Base-by-base conservation (phyloP, 805 yeast species). In the Metschnikowia anglica region DNA sequence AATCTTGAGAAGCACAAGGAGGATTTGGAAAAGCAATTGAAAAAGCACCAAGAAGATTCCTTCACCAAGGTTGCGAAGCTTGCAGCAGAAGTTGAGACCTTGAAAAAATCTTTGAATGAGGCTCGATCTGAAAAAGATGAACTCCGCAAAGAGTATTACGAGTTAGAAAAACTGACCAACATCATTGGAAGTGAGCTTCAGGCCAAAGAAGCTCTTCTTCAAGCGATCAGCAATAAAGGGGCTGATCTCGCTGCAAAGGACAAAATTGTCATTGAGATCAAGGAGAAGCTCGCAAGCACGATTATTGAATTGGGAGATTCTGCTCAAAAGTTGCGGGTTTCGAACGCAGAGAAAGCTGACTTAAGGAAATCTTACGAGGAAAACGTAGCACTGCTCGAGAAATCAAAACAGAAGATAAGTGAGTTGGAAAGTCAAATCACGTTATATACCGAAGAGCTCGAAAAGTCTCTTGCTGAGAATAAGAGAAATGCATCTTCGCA, bases 171-270 rank as follows among this genome's bases (percentile, higher is more conserved):
- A 20, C 52, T 44, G 52, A 44, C 49, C 16, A 49, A 49, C 25
- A 36, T 42, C 8, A 45, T 49, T 27, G 48, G 51, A 13, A 49
- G 53, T 19, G 53, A 49, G 13, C 49, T 49, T 20, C 48, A 49
- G 35, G 53, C 53, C 13, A 49, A 51, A 33, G 53, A 49, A 11
- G 52, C 53, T 4, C 43, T 49, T 38, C 45, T 48, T 6, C 51
- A 47, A 23, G 55, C 53, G 4, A 48, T 51, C 29, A 44, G 43
- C 10, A 50, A 49, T 20, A 51, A 51, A 26, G 53, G 53, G 3
- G 52, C 48, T 5, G 53, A 49, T 34, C 39, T 51, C 1, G 53
- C 53, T 3, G 55, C 53, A 3, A 51, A 51, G 32, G 55, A 51
- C 24, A 49, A 50, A 17, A 45, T 51, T n/a, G 53, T 51, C 16